phyloP scores from a whole-genome alignment of 108 stramenopile species.

The Pseudonitzschia pungens region DNA sequence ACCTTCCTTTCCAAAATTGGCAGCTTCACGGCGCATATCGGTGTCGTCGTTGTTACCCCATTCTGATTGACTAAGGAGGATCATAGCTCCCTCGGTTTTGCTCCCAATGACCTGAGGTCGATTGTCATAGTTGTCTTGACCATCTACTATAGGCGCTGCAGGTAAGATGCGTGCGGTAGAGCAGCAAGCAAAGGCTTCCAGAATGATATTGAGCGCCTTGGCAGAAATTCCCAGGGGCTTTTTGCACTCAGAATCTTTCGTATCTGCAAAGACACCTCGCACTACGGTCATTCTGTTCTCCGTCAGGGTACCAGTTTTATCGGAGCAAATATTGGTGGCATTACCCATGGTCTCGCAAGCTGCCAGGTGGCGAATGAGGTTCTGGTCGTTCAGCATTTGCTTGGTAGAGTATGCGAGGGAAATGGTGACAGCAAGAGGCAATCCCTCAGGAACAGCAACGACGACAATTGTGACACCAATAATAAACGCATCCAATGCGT shows the following conservation, averaged over 20 bases:
- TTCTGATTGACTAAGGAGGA: conserved; percentile 48
- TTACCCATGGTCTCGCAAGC: conserved; percentile 98
- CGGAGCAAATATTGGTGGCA: conserved; percentile 95
- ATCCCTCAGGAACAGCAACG: conserved; percentile 95
- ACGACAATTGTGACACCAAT: conserved; percentile 95
- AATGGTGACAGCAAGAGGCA: conserved; percentile 94
- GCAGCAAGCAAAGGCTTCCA: conserved; percentile 63
- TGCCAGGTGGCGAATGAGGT: conserved; percentile 89
- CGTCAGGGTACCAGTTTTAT: conserved; percentile 90
- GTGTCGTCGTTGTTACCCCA: conserved; percentile 54
- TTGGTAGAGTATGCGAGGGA: conserved; percentile 86
- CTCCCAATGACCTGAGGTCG: conserved; percentile 61
- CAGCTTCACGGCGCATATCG: conserved; percentile 45
- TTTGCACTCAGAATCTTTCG: conserved; percentile 41
- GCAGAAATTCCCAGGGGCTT: conserved; percentile 31
- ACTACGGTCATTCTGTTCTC: conserved; percentile 90
- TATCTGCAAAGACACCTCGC: conserved; percentile 58
- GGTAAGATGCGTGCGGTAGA: conserved; percentile 57
- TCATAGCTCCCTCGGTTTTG: conserved; percentile 75
- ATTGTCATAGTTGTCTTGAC: conserved; percentile 38
- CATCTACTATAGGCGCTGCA: conserved; percentile 23
- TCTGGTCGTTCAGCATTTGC: conserved; percentile 90
- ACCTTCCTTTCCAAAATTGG: conserved; percentile 59
- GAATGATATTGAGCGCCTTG: conserved; percentile 43
- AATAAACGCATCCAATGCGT: conserved; percentile 82